Conservation (phyloP, 2,329 filamentous ascomycete genomes). For the Atkinsonella hypoxylon region DNA sequence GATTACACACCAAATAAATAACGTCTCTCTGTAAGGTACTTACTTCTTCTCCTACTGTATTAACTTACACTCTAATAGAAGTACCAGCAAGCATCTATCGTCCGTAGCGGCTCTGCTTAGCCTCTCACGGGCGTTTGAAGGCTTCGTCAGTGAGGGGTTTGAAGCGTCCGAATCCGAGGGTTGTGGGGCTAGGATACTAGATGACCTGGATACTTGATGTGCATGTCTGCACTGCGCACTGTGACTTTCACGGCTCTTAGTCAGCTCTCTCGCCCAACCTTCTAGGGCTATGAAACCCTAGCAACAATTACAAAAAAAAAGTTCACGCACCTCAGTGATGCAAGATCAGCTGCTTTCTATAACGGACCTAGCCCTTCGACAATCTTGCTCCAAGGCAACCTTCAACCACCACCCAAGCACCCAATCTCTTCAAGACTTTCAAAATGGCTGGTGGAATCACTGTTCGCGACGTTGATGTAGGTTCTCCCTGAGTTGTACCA, state of each 20-base stretch:
- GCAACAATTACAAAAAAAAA: slow-evolving; percentile 10
- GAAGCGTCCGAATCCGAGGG: too few species aligned
- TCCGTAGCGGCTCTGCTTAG: too few species aligned
- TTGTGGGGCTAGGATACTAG: too few species aligned
- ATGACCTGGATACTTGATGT: too few species aligned
- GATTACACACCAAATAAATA: too few species aligned
- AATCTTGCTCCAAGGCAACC: slow-evolving; percentile 20
- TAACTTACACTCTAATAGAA: too few species aligned
- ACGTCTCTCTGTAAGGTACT: too few species aligned
- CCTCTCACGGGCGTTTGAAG: too few species aligned
- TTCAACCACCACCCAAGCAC: slow-evolving; percentile 10
- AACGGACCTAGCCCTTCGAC: slow-evolving; percentile 17
- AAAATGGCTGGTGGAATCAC: slow-evolving; percentile 70
- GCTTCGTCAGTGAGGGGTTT: too few species aligned
- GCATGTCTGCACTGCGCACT: neutral
- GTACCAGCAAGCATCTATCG: too few species aligned
- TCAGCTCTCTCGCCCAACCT: slow-evolving; percentile 10
- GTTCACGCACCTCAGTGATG: slow-evolving; percentile 11
- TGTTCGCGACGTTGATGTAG: slow-evolving; percentile 79
- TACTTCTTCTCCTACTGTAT: too few species aligned
- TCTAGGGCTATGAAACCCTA: slow-evolving; percentile 24
- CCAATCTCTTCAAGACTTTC: slow-evolving; percentile 35
- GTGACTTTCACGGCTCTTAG: slow-evolving; percentile 8
- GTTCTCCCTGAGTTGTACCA: slow-evolving; percentile 26
- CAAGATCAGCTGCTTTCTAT: slow-evolving; percentile 3